Conservation (phyloP, 2,329 filamentous ascomycete species). For the Rhytidhysteron rufulum region DNA sequence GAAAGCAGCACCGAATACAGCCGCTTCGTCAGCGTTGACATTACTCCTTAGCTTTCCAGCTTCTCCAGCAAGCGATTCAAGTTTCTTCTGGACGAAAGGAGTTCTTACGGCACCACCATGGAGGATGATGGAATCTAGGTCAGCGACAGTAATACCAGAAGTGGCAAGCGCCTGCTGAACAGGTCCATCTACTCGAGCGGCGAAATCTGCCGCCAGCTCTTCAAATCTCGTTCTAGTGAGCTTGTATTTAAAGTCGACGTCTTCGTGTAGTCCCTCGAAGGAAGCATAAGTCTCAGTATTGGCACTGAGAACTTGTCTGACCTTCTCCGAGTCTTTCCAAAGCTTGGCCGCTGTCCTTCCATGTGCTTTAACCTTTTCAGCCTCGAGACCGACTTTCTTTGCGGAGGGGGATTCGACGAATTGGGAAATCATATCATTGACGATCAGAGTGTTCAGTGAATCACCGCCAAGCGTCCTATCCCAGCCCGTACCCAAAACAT, state of each 20-base stretch:
- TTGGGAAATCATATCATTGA: conserved; percentile 81
- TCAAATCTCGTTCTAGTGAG: conserved; percentile 78
- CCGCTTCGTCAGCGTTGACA: conserved; percentile 95
- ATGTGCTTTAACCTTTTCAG: conserved; percentile 64
- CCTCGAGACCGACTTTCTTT: conserved; percentile 60
- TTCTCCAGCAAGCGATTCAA: conserved; percentile 71
- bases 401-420: conserved; percentile 65
- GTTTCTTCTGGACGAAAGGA: conserved; percentile 86
- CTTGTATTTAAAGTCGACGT: conserved; percentile 92
- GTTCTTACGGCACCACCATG: conserved; percentile 88
- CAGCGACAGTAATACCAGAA: conserved; percentile 67
- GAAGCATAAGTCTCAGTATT: conserved; percentile 76
- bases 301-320: conserved; percentile 87
- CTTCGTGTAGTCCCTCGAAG: conserved; percentile 88
- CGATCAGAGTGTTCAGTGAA: conserved; percentile 78
- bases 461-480: conserved; percentile 89
- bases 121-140: conserved; percentile 87
- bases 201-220: conserved; percentile 65
- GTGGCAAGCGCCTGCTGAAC: conserved; percentile 71
- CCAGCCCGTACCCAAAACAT: conserved; percentile 82
- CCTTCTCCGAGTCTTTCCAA: conserved; percentile 84
- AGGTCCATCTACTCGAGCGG: conserved; percentile 63
- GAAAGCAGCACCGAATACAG: conserved; percentile 93
- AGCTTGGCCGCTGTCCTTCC: conserved; percentile 85
- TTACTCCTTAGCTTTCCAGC: conserved; percentile 82